Evolutionary conservation across 208 protist species (phyloP), one percentile per base, ranked within the genome.

Genomic region (Trypanosoma cruzi): DNA sequence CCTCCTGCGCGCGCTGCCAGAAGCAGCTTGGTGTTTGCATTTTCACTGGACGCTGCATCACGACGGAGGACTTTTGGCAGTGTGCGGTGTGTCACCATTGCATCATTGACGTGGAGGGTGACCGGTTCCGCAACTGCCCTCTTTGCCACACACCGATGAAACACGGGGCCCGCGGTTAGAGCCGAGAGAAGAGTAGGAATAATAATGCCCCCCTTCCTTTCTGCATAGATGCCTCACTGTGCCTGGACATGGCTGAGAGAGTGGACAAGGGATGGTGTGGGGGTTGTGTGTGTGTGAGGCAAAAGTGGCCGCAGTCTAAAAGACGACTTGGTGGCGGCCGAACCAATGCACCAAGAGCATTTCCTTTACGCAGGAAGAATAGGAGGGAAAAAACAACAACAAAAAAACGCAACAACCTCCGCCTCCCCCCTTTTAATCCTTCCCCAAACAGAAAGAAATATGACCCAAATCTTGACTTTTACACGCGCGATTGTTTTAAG

Each of bases 141-240:
- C 80, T 98, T 36, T 98, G 95, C 71, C 95, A 98, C 79, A 81
- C 89, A 24, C 81, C 89, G 16, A 90, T 77, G 66, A 85, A 84
- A 66, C 77, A 78, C 20, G 66, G 86, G 36, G 66, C 64, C 4
- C 81, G 76, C 32, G 70, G 77, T 28, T 71, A 49, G 40, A 68
- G 65, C 34, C 54, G 26, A 44, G 1, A n/a, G 32, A 42, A 48
- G 11, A 22, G 34, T 5, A 4, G 24, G 7, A 44, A 44, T n/a
- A n/a, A n/a, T n/a, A n/a, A n/a, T n/a, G n/a, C n/a, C n/a, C n/a
- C n/a, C n/a, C n/a, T n/a, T n/a, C n/a, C n/a, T n/a, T n/a, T n/a
- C n/a, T n/a, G n/a, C n/a, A n/a, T n/a, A n/a, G n/a, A n/a, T n/a
- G n/a, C n/a, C n/a, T n/a, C n/a, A n/a, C n/a, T n/a, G n/a, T n/a